Conservation (phyloP, 257 asterid species). For the Fraxinus anomala region DNA sequence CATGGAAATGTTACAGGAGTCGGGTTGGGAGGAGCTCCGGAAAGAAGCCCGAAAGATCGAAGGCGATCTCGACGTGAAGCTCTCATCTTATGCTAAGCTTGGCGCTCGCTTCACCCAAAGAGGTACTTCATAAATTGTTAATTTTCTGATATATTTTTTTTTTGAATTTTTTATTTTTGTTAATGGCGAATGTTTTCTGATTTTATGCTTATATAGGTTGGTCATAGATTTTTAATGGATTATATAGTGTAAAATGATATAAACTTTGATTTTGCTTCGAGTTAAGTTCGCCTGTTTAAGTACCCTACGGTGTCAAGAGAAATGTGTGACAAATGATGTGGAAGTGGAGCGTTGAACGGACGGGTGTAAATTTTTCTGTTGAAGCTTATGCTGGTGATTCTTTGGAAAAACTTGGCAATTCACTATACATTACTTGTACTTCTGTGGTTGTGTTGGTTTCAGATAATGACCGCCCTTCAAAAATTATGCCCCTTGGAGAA, state of each 20-base stretch:
- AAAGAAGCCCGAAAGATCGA: conserved; percentile 93
- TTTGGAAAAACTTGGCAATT: neutral
- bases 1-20: conserved; percentile 80
- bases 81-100: conserved; percentile 93
- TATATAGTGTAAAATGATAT: neutral
- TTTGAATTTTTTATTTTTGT: neutral
- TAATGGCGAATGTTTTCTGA: neutral
- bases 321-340: neutral
- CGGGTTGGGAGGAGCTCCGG: conserved; percentile 98
- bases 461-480: neutral
- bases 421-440: neutral
- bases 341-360: neutral
- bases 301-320: neutral
- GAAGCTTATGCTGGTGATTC: neutral
- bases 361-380: neutral
- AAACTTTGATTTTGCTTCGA: neutral
- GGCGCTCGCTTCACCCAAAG: conserved; percentile 90
- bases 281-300: neutral
- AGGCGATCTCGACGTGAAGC: conserved; percentile 97
- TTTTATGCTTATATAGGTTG: neutral
- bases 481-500: neutral
- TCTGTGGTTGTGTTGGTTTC: neutral
- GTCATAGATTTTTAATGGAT: neutral
- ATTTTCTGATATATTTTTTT: neutral
- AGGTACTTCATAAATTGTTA: conserved; percentile 33